phyloP scores from a whole-genome alignment of 495 filamentous ascomycete genomes.

The Cercophora sp. region DNA sequence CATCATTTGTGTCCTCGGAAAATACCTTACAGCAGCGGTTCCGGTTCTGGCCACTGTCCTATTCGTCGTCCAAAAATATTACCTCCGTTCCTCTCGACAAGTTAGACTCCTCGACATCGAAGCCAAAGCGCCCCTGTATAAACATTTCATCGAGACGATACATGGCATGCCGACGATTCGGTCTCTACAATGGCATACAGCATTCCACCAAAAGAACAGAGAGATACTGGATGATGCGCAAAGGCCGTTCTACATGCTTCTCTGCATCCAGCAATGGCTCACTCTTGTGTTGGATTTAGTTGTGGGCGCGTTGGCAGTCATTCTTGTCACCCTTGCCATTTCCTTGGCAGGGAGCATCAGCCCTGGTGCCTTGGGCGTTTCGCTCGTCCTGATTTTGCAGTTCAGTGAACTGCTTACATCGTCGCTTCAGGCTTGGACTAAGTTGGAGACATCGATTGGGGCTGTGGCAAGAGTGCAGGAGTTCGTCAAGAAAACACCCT shows the following conservation, averaged over 20 bases:
- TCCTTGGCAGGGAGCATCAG: neutral
- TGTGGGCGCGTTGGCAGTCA: constrained; percentile 33
- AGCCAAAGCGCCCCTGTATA: constrained; percentile 32
- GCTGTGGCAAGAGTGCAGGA: constrained; percentile 40
- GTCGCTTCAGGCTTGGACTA: constrained; percentile 30
- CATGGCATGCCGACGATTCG: constrained; percentile 44
- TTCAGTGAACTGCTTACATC: constrained; percentile 12
- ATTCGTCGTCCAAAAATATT: constrained; percentile 48
- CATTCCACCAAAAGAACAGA: constrained; percentile 40
- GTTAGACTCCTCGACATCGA: constrained; percentile 53
- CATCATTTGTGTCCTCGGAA: constrained; percentile 27
- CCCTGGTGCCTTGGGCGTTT: constrained; percentile 8
- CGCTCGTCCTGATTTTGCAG: constrained; percentile 10
- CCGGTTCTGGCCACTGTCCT: constrained; percentile 30
- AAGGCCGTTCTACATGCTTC: constrained; percentile 42
- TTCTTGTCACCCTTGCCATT: constrained; percentile 38
- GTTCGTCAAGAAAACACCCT: constrained; percentile 25
- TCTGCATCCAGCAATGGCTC: constrained; percentile 48
- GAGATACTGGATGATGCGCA: constrained; percentile 48
- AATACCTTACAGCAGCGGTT: constrained; percentile 20
- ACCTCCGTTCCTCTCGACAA: constrained; percentile 55
- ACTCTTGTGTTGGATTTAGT: constrained; percentile 43
- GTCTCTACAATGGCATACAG: constrained; percentile 37
- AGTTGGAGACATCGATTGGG: constrained; percentile 46
- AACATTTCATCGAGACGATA: constrained; percentile 35